Conservation (phyloP, 257 asterid species). For the Petunia axillaris region DNA sequence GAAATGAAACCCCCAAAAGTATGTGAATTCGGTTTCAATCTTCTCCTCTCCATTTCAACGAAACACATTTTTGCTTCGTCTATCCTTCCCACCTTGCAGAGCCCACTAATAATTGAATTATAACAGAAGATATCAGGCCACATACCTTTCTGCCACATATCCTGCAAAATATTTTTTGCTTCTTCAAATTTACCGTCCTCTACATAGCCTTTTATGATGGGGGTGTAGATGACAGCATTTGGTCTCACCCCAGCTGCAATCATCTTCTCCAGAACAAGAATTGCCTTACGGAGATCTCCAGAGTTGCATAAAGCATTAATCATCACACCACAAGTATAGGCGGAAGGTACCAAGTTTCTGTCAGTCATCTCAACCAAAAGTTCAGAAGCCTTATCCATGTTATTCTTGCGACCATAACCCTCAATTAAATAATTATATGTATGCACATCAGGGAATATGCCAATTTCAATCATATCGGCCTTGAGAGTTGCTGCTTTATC, state of each 20-base stretch:
- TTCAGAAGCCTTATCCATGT: constrained; percentile 61
- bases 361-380: constrained; percentile 70
- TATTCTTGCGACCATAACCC: constrained; percentile 54
- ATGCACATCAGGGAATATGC: constrained; percentile 62
- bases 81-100: constrained; percentile 68
- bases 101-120: constrained; percentile 67
- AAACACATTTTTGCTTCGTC: constrained; percentile 69
- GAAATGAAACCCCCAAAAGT: constrained; percentile 73
- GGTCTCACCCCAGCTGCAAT: constrained; percentile 57
- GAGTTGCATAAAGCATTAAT: constrained; percentile 58
- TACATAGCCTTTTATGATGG: constrained; percentile 59
- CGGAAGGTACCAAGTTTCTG: constrained; percentile 65
- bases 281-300: constrained; percentile 61
- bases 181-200: constrained; percentile 69
- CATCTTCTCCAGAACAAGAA: constrained; percentile 60
- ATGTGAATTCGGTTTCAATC: constrained; percentile 71
- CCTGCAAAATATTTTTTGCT: constrained; percentile 56
- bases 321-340: constrained; percentile 59
- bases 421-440: constrained; percentile 67
- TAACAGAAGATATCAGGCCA: constrained; percentile 80
- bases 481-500: constrained; percentile 57
- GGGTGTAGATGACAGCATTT: constrained; percentile 53
- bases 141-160: constrained; percentile 67
- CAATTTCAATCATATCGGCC: constrained; percentile 66
- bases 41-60: constrained; percentile 56